Conservation (phyloP, 305 asterid species). For the Striga hermonthica region DNA sequence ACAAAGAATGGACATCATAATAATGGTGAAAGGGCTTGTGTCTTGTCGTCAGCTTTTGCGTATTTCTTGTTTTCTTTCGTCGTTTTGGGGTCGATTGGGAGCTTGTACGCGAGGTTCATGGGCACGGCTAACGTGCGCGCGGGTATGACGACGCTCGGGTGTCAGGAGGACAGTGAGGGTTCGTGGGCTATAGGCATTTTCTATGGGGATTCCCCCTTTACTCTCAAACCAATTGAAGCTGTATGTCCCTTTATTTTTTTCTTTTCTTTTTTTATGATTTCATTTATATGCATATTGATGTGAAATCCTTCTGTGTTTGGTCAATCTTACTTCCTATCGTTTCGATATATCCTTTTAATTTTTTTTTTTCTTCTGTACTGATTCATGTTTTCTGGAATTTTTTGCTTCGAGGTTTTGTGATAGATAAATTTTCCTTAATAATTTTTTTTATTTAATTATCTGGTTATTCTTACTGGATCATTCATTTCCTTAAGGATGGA, state of each 20-base stretch:
- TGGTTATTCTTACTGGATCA: too few relatives aligned
- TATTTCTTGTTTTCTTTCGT: conserved; percentile 58
- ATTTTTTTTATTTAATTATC: too few relatives aligned
- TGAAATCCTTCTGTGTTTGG: background rate
- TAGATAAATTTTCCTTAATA: too few relatives aligned
- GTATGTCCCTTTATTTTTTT: conserved; percentile 36
- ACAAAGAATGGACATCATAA: conserved; percentile 32
- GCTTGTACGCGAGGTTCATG: conserved; percentile 54
- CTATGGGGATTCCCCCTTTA: conserved; percentile 85
- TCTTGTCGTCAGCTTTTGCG: conserved; percentile 50
- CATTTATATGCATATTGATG: background rate
- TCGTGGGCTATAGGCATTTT: conserved; percentile 88
- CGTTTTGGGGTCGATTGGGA: conserved; percentile 57
- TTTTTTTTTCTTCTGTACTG: background rate
- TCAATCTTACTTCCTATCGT: too few relatives aligned
- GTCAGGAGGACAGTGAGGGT: conserved; percentile 82
- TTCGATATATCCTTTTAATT: too few relatives aligned
- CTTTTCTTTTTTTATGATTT: background rate
- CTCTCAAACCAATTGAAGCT: conserved; percentile 83
- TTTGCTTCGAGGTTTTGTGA: too few relatives aligned
- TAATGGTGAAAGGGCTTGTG: conserved; percentile 35
- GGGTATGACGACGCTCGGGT: conserved; percentile 42
- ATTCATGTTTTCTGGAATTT: too few relatives aligned
- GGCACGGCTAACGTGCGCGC: conserved; percentile 54
- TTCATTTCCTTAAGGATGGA: too few relatives aligned